A percentile compares a stretch with the other conserved stretches of the same genome.
Evolutionary conservation across 106 monocot genomes (phyloP).

Genomic region (Gastrodia elata): DNA sequence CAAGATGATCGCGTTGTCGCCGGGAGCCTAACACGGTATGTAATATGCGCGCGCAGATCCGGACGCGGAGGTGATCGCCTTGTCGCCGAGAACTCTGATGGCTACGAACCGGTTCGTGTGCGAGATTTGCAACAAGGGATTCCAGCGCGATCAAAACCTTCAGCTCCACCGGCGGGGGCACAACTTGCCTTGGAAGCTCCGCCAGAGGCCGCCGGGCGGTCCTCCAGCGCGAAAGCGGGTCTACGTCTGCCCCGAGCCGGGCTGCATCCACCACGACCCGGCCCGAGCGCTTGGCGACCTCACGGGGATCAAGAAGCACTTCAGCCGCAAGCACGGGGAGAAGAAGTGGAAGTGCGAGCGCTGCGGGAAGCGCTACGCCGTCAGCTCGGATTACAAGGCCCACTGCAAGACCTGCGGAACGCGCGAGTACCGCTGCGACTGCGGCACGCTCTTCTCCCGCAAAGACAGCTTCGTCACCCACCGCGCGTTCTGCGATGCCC

Average conservation of each 20-base stretch:
- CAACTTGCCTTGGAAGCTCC: slow-evolving; percentile 6
- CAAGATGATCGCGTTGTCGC: slow-evolving; percentile 6
- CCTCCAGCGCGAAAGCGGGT: slow-evolving; percentile 2
- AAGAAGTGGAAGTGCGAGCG: slow-evolving; percentile 80
- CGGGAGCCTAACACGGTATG: no score
- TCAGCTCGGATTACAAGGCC: slow-evolving; percentile 5
- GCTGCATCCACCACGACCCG: slow-evolving; percentile 81
- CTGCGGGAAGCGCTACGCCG: slow-evolving; percentile 7
- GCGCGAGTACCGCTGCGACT: slow-evolving; percentile 9
- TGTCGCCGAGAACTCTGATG: slow-evolving; percentile 6
- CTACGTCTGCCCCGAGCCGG: slow-evolving; percentile 59
- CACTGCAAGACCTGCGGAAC: slow-evolving; percentile 11
- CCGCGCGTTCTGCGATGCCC: slow-evolving; percentile 72
- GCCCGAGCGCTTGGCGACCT: slow-evolving; percentile 69
- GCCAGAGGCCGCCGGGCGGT: neutral
- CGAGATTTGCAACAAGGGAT: slow-evolving; percentile 12
- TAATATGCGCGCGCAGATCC: slow-evolving; percentile 7
- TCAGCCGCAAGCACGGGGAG: slow-evolving; percentile 74
- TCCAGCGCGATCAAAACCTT: slow-evolving; percentile 8
- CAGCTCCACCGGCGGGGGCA: slow-evolving; percentile 12
- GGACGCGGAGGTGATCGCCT: slow-evolving; percentile 7
- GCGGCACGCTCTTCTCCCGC: slow-evolving; percentile 22
- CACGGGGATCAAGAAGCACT: slow-evolving; percentile 79
- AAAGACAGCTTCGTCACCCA: slow-evolving; percentile 86
- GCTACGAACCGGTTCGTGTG: slow-evolving; percentile 10